A percentile compares a stretch with the other conserved stretches of the same genome.
phyloP scores from a whole-genome alignment of 345 rosid genomes.

The Moringa oleifera region DNA sequence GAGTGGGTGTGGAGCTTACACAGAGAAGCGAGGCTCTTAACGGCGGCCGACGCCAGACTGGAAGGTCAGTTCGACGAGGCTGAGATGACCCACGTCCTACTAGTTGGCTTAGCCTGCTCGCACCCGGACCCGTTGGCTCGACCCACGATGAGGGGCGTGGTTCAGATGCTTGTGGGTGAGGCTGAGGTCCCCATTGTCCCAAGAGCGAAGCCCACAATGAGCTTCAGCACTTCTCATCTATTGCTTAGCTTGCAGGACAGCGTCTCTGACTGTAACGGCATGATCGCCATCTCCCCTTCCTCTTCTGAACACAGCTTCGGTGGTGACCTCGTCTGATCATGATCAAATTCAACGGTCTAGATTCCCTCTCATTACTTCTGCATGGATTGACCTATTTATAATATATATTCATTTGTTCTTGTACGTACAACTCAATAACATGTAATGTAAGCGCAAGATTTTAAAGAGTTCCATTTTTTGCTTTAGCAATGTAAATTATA shows the following conservation, averaged over 20 bases:
- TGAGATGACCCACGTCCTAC: constrained; percentile 60
- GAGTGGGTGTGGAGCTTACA: constrained; percentile 97
- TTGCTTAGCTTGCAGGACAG: constrained; percentile 81
- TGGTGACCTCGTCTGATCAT: constrained; percentile 27
- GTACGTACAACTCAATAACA: constrained; percentile 30
- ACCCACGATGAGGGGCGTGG: constrained; percentile 81
- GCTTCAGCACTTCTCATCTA: constrained; percentile 78
- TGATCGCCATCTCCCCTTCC: constrained; percentile 48
- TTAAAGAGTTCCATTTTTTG: constrained; percentile 2
- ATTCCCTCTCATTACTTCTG: not conserved
- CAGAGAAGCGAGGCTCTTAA: constrained; percentile 62
- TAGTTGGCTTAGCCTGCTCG: constrained; percentile 89
- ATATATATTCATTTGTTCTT: constrained; percentile 23
- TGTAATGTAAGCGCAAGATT: constrained; percentile 16
- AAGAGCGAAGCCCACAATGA: constrained; percentile 72
- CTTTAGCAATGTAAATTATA: not conserved
- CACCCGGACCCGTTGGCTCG: constrained; percentile 84
- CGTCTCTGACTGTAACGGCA: constrained; percentile 75
- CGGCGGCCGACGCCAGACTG: constrained; percentile 70
- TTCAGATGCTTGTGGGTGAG: constrained; percentile 88
- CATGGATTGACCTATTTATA: constrained; percentile 5
- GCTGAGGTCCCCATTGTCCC: constrained; percentile 84
- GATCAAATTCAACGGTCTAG: not conserved
- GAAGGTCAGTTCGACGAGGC: constrained; percentile 47
- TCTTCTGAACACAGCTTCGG: constrained; percentile 52